Evolutionary conservation across 768 basidiomycete genomes (phyloP).

Genomic region (Termitomyces titanicus): DNA sequence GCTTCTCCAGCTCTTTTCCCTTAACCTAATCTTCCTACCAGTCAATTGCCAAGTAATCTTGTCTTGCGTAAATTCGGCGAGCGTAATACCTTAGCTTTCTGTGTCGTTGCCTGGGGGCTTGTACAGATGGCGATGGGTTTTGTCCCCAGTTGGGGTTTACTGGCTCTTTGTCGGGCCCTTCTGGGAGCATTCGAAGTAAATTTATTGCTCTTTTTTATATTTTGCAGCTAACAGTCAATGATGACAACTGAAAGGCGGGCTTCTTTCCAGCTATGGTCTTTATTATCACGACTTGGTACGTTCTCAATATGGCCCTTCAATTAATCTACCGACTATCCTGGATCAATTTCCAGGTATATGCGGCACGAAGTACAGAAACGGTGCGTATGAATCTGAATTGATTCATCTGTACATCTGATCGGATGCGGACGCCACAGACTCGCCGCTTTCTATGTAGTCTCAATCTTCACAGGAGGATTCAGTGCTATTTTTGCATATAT

Average conservation of each 20-base stretch:
- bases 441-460: conserved; percentile 44
- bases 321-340: background rate
- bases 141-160: conserved; percentile 35
- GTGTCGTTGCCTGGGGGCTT: conserved; percentile 40
- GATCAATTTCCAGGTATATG: conserved; percentile 35
- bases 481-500: conserved; percentile 45
- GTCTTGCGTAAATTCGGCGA: conserved; percentile 39
- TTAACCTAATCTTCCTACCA: conserved; percentile 12
- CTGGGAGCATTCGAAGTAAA: conserved; percentile 41
- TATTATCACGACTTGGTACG: conserved; percentile 47
- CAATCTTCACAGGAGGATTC: conserved; percentile 41
- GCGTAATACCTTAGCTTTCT: conserved; percentile 37
- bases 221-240: background rate
- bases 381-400: conserved; percentile 19
- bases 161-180: conserved; percentile 36
- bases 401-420: background rate
- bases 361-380: conserved; percentile 50
- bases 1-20: background rate
- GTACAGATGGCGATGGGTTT: conserved; percentile 47
- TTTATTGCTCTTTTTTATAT: background rate
- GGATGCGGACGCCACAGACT: conserved; percentile 26
- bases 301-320: background rate
- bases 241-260: conserved; percentile 31
- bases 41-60: conserved; percentile 43
- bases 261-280: conserved; percentile 49